Percentiles rank a stretch among this genome's conserved stretches.
phyloP scores from a whole-genome alignment of 305 asterid genomes.

The Plantago coronopus region DNA sequence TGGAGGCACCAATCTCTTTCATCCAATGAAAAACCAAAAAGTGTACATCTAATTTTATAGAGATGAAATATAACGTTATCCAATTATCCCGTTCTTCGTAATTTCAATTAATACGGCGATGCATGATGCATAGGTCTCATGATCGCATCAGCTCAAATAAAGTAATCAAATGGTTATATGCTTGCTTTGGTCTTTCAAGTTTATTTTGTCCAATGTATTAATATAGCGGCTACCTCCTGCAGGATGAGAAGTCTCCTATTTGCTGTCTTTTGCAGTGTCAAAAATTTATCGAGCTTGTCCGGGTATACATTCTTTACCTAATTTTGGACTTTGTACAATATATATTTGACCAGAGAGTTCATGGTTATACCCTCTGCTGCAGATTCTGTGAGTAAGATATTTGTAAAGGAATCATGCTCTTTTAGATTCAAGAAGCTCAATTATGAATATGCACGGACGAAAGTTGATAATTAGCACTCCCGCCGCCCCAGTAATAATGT shows the following conservation, averaged over 20 bases:
- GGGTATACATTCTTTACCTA: conserved; percentile 41
- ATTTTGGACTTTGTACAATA: neutral
- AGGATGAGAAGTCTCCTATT: conserved; percentile 69
- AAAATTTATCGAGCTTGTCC: conserved; percentile 78
- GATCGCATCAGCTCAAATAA: neutral
- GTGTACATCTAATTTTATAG: too few relatives aligned
- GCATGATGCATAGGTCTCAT: neutral
- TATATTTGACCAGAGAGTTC: too few relatives aligned
- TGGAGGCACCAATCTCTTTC: neutral
- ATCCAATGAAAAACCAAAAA: too few relatives aligned
- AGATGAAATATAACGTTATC: too few relatives aligned
- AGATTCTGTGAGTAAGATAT: neutral
- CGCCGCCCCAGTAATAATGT: too few relatives aligned
- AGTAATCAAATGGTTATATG: neutral
- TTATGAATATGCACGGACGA: neutral
- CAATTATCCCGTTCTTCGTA: too few relatives aligned
- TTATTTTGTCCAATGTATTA: conserved; percentile 16
- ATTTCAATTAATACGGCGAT: too few relatives aligned
- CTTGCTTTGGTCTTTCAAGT: conserved; percentile 15
- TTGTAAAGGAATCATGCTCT: too few relatives aligned
- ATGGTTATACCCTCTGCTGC: too few relatives aligned
- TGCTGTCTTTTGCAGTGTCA: conserved; percentile 81
- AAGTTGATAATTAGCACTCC: neutral
- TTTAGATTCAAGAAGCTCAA: neutral
- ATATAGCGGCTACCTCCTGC: conserved; percentile 31